A percentile compares a stretch with the other conserved stretches of the same genome.
These are phyloP conservation scores for Tulasnella sp. DNA, from an alignment of 768 basidiomycete genomes.

Conservation along the genomic window DNA sequence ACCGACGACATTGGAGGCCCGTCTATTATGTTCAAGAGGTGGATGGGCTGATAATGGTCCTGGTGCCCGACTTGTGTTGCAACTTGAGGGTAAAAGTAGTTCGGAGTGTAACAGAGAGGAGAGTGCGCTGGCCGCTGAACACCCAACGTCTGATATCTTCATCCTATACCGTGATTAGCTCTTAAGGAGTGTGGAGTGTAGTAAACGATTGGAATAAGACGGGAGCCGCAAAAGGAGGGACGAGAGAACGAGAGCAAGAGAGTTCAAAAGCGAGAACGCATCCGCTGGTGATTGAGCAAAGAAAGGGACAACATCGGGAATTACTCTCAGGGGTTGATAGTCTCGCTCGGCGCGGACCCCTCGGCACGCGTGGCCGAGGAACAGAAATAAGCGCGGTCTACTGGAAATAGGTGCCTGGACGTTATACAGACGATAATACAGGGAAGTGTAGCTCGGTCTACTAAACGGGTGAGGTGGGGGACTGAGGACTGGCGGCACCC, in stretches of 20 bases:
- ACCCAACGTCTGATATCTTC: background rate
- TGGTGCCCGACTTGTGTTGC: background rate
- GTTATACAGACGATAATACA: background rate
- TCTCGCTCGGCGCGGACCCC: background rate
- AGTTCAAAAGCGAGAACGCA: background rate
- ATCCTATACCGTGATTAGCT: background rate
- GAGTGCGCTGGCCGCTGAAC: background rate
- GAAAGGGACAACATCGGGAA: background rate
- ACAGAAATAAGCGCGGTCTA: background rate
- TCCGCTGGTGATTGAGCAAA: background rate
- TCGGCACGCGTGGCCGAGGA: background rate
- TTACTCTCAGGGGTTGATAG: background rate
- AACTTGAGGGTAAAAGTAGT: background rate
- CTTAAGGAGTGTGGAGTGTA: background rate
- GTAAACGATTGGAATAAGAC: background rate
- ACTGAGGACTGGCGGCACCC: conserved; percentile 7
- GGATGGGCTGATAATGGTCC: background rate
- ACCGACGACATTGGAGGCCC: background rate
- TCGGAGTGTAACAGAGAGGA: background rate
- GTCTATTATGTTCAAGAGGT: background rate
- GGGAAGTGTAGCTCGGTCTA: background rate
- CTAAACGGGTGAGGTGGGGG: background rate
- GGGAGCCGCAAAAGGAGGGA: background rate
- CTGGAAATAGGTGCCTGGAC: background rate
- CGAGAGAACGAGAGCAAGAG: background rate